Percentiles rank a stretch among this genome's conserved stretches.
These are phyloP conservation scores for Thalassia testudinum DNA, from an alignment of 116 monocot genomes.

Conservation along the genomic window DNA sequence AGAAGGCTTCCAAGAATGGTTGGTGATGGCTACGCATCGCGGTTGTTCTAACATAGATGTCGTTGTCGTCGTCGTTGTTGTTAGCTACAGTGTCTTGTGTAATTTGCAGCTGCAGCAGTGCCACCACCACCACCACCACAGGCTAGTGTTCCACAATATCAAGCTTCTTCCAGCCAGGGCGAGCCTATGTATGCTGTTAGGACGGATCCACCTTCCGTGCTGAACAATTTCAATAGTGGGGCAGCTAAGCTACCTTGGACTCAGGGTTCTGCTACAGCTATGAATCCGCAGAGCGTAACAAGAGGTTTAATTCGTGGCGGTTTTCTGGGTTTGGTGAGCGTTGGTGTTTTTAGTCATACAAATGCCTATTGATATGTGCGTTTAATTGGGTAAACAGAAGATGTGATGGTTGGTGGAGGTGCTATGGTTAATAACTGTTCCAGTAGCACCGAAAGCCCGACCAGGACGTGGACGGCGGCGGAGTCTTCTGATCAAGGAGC, in stretches of 20 bases:
- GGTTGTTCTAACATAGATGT: not conserved
- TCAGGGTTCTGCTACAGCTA: conserved; percentile 29
- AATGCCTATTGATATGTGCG: not conserved
- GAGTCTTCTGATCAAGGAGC: conserved; percentile 45
- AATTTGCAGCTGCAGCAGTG: not conserved
- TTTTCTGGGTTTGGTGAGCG: not conserved
- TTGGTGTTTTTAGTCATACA: not conserved
- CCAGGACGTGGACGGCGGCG: conserved; percentile 21
- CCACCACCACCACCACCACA: conserved; percentile 18
- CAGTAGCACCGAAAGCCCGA: conserved; percentile 46
- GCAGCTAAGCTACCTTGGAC: conserved; percentile 39
- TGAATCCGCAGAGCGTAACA: conserved; percentile 16
- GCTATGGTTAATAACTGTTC: conserved; percentile 27
- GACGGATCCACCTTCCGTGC: conserved; percentile 37
- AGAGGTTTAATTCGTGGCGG: conserved; percentile 24
- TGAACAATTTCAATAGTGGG: conserved; percentile 22
- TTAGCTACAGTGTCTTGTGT: not conserved
- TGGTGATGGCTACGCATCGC: not conserved
- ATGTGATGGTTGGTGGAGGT: conserved; percentile 20
- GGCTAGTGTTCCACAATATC: conserved; percentile 32
- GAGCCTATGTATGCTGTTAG: conserved; percentile 41
- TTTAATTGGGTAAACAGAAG: conserved; percentile 10
- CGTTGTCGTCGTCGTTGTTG: not conserved
- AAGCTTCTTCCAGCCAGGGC: conserved; percentile 33
- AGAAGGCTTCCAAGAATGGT: conserved; percentile 71